These are phyloP conservation scores for Suillus subaureus DNA, from an alignment of 768 basidiomycete genomes.

Conservation along the genomic window DNA sequence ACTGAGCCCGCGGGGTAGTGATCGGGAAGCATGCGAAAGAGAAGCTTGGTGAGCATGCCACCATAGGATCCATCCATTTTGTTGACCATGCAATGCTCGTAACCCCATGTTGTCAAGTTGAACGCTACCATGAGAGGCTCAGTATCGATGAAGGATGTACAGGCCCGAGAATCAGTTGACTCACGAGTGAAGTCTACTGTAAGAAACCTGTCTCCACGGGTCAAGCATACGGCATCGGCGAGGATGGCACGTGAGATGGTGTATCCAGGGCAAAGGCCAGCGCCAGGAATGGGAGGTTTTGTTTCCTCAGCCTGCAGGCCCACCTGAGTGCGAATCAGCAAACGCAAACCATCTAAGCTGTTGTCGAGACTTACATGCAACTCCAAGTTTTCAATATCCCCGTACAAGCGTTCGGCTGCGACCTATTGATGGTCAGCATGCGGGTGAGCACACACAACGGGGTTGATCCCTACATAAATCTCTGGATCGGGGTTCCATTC, in stretches of 20 bases:
- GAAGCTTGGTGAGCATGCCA: slow-evolving; percentile 71
- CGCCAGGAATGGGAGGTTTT: slow-evolving; percentile 64
- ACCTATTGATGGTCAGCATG: slow-evolving; percentile 36
- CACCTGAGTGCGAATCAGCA: slow-evolving; percentile 38
- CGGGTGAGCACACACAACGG: not conserved
- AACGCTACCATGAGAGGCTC: slow-evolving; percentile 45
- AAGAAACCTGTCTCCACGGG: slow-evolving; percentile 78
- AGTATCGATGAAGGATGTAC: slow-evolving; percentile 1
- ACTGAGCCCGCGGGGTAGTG: slow-evolving; percentile 65
- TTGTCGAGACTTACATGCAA: slow-evolving; percentile 56
- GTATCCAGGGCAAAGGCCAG: slow-evolving; percentile 80
- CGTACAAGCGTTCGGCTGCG: slow-evolving; percentile 67
- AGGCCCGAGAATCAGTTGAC: slow-evolving; percentile 26
- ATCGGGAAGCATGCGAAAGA: slow-evolving; percentile 71
- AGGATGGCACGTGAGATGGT: slow-evolving; percentile 87
- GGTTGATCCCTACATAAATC: slow-evolving; percentile 48
- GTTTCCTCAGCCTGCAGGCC: slow-evolving; percentile 75
- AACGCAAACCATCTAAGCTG: not conserved
- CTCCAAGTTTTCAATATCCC: slow-evolving; percentile 77
- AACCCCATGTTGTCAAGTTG: slow-evolving; percentile 83
- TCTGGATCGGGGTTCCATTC: slow-evolving; percentile 72
- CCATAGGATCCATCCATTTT: slow-evolving; percentile 71
- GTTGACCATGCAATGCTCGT: slow-evolving; percentile 67
- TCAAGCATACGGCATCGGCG: slow-evolving; percentile 73
- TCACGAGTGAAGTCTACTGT: slow-evolving; percentile 77